Conservation (phyloP, 2,329 filamentous ascomycete species). For the Penicillium aurantiogriseum region DNA sequence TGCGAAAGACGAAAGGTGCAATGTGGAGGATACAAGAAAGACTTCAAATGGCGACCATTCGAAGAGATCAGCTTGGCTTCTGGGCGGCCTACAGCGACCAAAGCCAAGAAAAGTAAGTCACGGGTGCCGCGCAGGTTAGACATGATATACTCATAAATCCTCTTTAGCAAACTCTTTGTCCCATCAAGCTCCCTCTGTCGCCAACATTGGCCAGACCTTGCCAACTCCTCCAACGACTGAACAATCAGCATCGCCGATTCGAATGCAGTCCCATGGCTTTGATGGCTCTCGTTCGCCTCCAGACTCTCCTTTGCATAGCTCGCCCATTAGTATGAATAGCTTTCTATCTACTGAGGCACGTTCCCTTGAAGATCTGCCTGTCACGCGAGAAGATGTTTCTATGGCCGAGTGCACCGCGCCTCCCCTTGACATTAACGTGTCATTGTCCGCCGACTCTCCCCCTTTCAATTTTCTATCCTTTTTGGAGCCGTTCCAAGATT, state of each 20-base stretch:
- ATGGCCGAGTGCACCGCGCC: background rate
- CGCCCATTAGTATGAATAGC: slow-evolving; percentile 19
- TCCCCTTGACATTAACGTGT: slow-evolving; percentile 11
- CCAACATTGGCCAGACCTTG: slow-evolving; percentile 1
- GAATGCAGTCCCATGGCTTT: slow-evolving; percentile 1
- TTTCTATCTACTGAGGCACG: slow-evolving; percentile 15
- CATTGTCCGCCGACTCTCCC: slow-evolving; percentile 17
- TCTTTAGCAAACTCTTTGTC: slow-evolving; percentile 6
- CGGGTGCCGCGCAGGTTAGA: no score
- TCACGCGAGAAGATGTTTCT: slow-evolving; percentile 3
- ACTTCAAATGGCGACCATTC: slow-evolving; percentile 73
- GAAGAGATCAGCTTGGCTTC: slow-evolving; percentile 58
- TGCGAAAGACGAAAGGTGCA: slow-evolving; percentile 63
- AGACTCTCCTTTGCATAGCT: slow-evolving; percentile 15
- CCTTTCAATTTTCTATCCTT: slow-evolving; percentile 20
- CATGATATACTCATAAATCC: background rate
- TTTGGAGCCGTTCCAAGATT: slow-evolving; percentile 17
- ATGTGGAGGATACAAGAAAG: slow-evolving; percentile 71
- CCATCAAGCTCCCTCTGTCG: background rate
- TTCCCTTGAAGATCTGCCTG: slow-evolving; percentile 14
- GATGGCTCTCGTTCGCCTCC: slow-evolving; percentile 11
- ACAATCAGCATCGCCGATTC: slow-evolving; percentile 12
- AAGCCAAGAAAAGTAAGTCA: slow-evolving; percentile 48
- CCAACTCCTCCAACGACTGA: slow-evolving; percentile 20
- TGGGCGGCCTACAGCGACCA: slow-evolving; percentile 32